Percentiles rank a stretch among this genome's conserved stretches.
phyloP scores from a whole-genome alignment of 176 grass and related monocot species.

The Aechmea fasciata region DNA sequence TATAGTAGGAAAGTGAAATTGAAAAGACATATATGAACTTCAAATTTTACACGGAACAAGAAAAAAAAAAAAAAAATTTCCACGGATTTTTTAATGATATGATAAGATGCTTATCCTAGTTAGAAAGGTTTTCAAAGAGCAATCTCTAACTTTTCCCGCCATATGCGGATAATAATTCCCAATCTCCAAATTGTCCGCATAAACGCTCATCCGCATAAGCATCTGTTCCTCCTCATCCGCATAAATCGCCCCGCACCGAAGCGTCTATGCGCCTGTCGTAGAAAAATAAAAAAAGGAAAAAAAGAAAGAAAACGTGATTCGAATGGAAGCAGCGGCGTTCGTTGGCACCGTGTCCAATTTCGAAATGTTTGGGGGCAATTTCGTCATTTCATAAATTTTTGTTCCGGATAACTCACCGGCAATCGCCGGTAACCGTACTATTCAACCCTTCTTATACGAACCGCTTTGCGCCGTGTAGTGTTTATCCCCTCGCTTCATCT shows the following conservation, averaged over 20 bases:
- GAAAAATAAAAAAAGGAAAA: neutral
- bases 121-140: too few species aligned
- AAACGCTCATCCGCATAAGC: too few species aligned
- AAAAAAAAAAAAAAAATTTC: too few species aligned
- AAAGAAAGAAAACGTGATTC: conserved; percentile 10
- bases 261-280: neutral
- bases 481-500: neutral
- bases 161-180: too few species aligned
- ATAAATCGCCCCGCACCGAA: neutral
- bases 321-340: neutral
- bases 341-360: too few species aligned
- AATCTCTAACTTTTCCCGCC: too few species aligned
- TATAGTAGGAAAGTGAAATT: too few species aligned
- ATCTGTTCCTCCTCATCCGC: neutral
- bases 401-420: conserved; percentile 41
- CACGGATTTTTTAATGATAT: too few species aligned
- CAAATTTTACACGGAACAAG: too few species aligned
- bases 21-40: too few species aligned
- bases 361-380: neutral
- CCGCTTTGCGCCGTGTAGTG: neutral
- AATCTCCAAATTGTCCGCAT: too few species aligned
- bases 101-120: too few species aligned
- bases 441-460: neutral
- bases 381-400: neutral
- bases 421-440: conserved; percentile 14